Percentiles rank a stretch among this genome's conserved stretches.
phyloP scores from a whole-genome alignment of 148 eudicot species.

The Fallopia convolvulus region DNA sequence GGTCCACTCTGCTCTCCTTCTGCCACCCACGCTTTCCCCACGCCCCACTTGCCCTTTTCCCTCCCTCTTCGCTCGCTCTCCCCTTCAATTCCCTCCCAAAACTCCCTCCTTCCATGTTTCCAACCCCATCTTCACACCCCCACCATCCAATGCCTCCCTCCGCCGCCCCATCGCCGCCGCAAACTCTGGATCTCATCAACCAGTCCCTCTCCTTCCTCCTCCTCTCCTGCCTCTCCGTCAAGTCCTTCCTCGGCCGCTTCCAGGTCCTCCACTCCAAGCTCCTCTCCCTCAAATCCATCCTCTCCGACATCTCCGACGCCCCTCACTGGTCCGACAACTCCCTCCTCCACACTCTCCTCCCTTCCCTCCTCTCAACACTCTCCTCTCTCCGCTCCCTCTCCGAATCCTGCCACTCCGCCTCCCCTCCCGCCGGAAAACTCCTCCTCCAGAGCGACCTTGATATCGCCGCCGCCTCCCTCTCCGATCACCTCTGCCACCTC shows the following conservation, averaged over 20 bases:
- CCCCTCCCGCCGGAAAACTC: constrained; percentile 32
- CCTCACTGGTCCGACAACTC: constrained; percentile 48
- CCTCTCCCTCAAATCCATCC: constrained; percentile 27
- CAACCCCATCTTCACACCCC: background rate
- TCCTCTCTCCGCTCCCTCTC: constrained; percentile 28
- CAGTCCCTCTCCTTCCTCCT: constrained; percentile 35
- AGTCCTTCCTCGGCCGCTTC: constrained; percentile 48
- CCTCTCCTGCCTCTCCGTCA: constrained; percentile 35
- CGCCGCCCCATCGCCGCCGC: constrained; percentile 23
- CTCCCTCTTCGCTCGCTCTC: background rate
- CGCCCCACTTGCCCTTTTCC: background rate
- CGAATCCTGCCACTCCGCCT: constrained; percentile 26
- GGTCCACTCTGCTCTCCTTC: constrained; percentile 8
- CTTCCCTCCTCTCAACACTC: constrained; percentile 12
- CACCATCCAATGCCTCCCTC: constrained; percentile 25
- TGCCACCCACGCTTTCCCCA: background rate
- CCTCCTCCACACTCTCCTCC: constrained; percentile 25
- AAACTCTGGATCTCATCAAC: constrained; percentile 24
- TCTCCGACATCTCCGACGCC: constrained; percentile 35
- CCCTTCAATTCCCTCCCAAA: constrained; percentile 6
- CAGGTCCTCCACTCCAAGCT: constrained; percentile 40
- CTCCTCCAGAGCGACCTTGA: constrained; percentile 63
- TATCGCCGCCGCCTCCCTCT: constrained; percentile 48
- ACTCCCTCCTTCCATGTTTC: background rate
- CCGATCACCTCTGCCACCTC: constrained; percentile 34